Evolutionary conservation across 2,329 filamentous ascomycete genomes (phyloP).

Genomic region (Coniochaeta prunicola): DNA sequence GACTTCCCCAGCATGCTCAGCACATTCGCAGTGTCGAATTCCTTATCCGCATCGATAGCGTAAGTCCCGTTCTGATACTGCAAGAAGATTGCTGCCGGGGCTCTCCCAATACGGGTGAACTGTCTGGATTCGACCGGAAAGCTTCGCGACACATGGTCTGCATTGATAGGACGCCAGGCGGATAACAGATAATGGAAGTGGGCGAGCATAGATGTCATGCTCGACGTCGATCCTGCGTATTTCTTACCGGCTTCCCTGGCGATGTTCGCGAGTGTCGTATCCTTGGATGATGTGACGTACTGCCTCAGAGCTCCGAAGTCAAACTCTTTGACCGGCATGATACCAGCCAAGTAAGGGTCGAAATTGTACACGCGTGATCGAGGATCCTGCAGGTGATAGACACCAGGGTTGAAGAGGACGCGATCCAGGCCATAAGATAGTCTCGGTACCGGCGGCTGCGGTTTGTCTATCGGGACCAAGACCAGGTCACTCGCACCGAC

Average conservation of each 20-base stretch:
- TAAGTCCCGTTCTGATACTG: slow-evolving; percentile 79
- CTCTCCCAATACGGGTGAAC: slow-evolving; percentile 66
- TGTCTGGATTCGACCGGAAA: slow-evolving; percentile 55
- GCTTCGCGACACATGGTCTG: slow-evolving; percentile 55
- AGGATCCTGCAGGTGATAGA: slow-evolving; percentile 86
- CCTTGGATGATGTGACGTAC: slow-evolving; percentile 89
- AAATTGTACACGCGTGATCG: slow-evolving; percentile 91
- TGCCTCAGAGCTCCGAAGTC: slow-evolving; percentile 80
- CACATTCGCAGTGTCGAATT: slow-evolving; percentile 77
- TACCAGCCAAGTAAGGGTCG: slow-evolving; percentile 84
- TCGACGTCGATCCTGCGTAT: slow-evolving; percentile 93
- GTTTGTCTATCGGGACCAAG: slow-evolving; percentile 23
- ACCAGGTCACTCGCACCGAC: slow-evolving; percentile 19
- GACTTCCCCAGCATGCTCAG: slow-evolving; percentile 90
- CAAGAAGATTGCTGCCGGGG: slow-evolving; percentile 75
- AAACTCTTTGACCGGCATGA: slow-evolving; percentile 91
- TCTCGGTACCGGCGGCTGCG: slow-evolving; percentile 41
- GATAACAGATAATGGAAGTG: slow-evolving; percentile 95
- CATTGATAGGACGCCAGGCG: slow-evolving; percentile 67
- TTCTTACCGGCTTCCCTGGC: slow-evolving; percentile 62
- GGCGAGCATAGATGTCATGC: slow-evolving; percentile 79
- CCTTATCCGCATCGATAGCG: slow-evolving; percentile 92
- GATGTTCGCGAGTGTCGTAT: slow-evolving; percentile 61
- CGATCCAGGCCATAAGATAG: slow-evolving; percentile 73
- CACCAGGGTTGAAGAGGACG: slow-evolving; percentile 91